Base-by-base conservation (phyloP, 768 basidiomycete genomes). In the Boletus rex-veris region DNA sequence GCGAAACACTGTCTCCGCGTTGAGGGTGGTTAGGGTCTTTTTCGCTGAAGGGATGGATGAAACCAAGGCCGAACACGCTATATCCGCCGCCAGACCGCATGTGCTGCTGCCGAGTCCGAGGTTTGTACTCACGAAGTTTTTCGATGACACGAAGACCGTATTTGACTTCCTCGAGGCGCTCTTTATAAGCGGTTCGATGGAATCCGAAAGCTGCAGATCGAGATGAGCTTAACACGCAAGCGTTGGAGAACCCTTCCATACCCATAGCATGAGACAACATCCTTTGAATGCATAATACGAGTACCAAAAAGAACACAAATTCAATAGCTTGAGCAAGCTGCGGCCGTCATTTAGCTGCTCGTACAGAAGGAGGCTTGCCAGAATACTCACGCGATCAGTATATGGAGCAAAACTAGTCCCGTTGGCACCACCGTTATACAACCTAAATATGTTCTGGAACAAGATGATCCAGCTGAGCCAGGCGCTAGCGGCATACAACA, bases 391-490 rank as follows among this genome's bases (percentile, higher is more conserved):
- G 47, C 81, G 72, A 40, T 74, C 67, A 3, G 87, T 85, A 60
- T 92, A 91, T 3, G 63, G 51, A 9, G 88, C 87, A 37, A 74
- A 73, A 63, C 85, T 88, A 4, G 64, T 39, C 14, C 45, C 59
- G 5, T 70, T 61, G 7, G 78, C 62, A 14, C 65, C 65, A 11
- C 56, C 51, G 56, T 83, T 65, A 59, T 85, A 80, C 45, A 91
- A 69, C 21, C 74, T 55, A 68, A 76, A 91, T 52, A 92, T 87
- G 51, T 80, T 71, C 44, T 71, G 74, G 65, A 92, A 92, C 43
- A 90, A 78, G 58, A 92, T 85, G 43, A 77, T 75, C 89, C 89
- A 92, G 54, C 85, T 85, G 38, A 79, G 78, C 82, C 86, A 90
- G 6, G 74, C 77, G 53, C 81, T 83, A 3, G 80, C 83, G 12